These are phyloP conservation scores for Pythium chondricola DNA, from an alignment of 352 stramenopile species.

Conservation along the genomic window DNA sequence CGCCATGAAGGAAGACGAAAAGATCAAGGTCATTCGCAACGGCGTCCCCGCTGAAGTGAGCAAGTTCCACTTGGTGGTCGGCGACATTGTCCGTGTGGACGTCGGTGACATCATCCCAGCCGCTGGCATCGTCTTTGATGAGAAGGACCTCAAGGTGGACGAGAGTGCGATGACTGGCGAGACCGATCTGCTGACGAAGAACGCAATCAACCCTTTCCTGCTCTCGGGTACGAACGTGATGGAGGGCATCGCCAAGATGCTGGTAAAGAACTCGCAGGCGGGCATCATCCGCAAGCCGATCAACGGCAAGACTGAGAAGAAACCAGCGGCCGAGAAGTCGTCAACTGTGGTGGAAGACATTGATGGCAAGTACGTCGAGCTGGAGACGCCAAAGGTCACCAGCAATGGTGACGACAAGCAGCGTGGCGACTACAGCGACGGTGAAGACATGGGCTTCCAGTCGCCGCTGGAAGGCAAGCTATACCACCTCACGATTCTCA, in stretches of 20 bases:
- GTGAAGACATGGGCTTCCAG: conserved; percentile 35
- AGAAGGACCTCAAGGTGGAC: conserved; percentile 88
- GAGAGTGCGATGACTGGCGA: conserved; percentile 91
- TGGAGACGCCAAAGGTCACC: conserved; percentile 59
- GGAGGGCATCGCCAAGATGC: conserved; percentile 88
- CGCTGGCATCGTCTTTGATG: conserved; percentile 86
- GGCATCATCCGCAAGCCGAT: conserved; percentile 91
- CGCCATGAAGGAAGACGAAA: conserved; percentile 75
- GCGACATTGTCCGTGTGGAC: conserved; percentile 81
- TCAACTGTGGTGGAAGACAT: conserved; percentile 45
- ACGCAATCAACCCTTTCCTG: conserved; percentile 86
- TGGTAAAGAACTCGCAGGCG: conserved; percentile 91
- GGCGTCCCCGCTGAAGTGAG: conserved; percentile 48
- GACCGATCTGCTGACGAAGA: conserved; percentile 85
- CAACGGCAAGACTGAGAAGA: conserved; percentile 54
- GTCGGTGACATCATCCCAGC: conserved; percentile 87
- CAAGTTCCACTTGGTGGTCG: conserved; percentile 82
- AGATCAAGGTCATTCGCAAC: conserved; percentile 81
- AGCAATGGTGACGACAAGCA: conserved; percentile 77
- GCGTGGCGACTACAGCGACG: conserved; percentile 61
- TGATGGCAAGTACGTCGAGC: conserved; percentile 21
- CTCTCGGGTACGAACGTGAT: conserved; percentile 93
- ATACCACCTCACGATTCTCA: conserved; percentile 73
- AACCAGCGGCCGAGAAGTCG: conserved; percentile 56
- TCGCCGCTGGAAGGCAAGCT: conserved; percentile 85